Conservation (phyloP, 306 rosid species). For the Datisca glomerata region DNA sequence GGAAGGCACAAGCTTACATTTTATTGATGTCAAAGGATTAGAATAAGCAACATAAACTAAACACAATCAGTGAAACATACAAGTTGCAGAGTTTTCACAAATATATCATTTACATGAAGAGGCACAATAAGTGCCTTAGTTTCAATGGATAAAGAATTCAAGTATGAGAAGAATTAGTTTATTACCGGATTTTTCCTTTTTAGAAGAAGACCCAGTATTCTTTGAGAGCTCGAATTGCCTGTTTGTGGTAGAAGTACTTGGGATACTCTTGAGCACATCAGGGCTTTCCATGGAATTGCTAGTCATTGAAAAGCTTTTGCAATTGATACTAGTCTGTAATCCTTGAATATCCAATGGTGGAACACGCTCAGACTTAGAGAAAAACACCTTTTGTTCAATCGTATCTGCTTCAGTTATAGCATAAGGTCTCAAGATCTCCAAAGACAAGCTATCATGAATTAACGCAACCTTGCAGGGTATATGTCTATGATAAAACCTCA, state of each 20-base stretch:
- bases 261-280: conserved; percentile 12
- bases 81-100: not conserved
- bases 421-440: conserved; percentile 30
- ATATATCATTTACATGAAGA: not conserved
- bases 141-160: not conserved
- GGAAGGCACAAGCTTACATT: conserved; percentile 6
- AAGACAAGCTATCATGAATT: conserved; percentile 36
- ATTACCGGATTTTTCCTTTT: conserved; percentile 47
- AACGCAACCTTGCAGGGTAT: conserved; percentile 57
- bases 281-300: conserved; percentile 22
- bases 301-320: conserved; percentile 17
- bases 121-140: not conserved
- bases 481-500: conserved; percentile 39
- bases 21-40: not conserved
- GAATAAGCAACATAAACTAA: no score
- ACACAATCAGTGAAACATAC: not conserved
- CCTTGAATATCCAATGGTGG: conserved; percentile 17
- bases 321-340: conserved; percentile 19
- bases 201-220: conserved; percentile 24
- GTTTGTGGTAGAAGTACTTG: conserved; percentile 15
- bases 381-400: conserved; percentile 27
- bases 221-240: conserved; percentile 17
- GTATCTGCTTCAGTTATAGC: conserved; percentile 15
- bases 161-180: not conserved
- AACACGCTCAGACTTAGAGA: conserved; percentile 39